Percentiles rank a stretch among this genome's conserved stretches.
These are phyloP conservation scores for Prunus salicina DNA, from an alignment of 306 rosid genomes.

Conservation along the genomic window DNA sequence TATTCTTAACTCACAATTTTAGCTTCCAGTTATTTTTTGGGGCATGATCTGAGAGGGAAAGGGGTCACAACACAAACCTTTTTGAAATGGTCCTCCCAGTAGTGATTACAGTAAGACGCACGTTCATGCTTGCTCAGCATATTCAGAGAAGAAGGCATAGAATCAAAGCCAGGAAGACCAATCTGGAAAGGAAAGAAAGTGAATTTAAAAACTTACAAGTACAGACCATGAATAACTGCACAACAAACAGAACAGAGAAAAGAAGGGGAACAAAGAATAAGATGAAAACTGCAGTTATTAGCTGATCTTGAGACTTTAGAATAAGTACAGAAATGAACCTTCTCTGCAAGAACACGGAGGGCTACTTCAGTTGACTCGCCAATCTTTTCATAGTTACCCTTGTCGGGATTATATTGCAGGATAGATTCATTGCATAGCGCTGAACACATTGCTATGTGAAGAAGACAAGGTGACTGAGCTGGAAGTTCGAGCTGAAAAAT, in stretches of 20 bases:
- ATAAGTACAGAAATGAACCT: constrained; percentile 45
- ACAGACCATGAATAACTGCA: constrained; percentile 5
- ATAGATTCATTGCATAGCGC: constrained; percentile 92
- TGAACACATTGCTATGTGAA: constrained; percentile 91
- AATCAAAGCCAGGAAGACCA: constrained; percentile 95
- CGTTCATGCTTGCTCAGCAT: constrained; percentile 94
- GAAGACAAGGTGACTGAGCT: constrained; percentile 80
- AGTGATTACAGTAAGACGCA: constrained; percentile 95
- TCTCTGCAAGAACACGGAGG: constrained; percentile 87
- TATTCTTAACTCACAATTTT: neutral
- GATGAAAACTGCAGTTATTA: constrained; percentile 1
- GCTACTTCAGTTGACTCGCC: constrained; percentile 99
- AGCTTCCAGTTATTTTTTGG: neutral
- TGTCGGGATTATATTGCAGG: constrained; percentile 90
- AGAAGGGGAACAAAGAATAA: neutral
- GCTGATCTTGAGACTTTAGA: neutral
- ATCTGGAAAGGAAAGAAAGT: constrained; percentile 44
- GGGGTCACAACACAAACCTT: constrained; percentile 47
- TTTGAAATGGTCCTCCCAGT: constrained; percentile 91
- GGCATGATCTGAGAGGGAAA: neutral
- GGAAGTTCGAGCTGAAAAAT: constrained; percentile 79
- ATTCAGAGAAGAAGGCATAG: constrained; percentile 91
- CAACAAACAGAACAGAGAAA: constrained; percentile 2
- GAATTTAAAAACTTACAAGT: constrained; percentile 6
- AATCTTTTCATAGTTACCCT: constrained; percentile 88